phyloP scores from a whole-genome alignment of 495 filamentous ascomycete species.

The Penicillium taxi region DNA sequence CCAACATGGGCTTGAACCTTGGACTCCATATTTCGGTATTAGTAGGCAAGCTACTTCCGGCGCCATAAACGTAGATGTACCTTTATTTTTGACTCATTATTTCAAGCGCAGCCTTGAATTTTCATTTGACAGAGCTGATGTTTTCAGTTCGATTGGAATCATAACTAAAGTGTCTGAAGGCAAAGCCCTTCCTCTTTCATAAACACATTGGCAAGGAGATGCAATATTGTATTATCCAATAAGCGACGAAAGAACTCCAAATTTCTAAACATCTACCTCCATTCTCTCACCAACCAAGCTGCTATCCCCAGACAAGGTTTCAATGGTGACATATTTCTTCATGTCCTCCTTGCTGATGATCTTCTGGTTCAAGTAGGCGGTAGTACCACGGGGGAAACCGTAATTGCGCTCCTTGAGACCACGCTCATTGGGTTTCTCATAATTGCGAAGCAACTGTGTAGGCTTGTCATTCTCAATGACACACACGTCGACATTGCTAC shows the following conservation, averaged over 20 bases:
- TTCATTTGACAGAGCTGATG: too few relatives aligned
- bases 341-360: constrained; percentile 88
- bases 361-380: constrained; percentile 88
- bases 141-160: too few relatives aligned
- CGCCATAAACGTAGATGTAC: too few relatives aligned
- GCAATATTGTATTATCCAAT: constrained; percentile 14
- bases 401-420: constrained; percentile 90
- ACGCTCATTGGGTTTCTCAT: constrained; percentile 85
- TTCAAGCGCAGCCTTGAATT: too few relatives aligned
- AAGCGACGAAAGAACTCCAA: constrained; percentile 1
- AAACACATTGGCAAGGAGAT: constrained; percentile 6
- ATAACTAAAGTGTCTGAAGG: too few relatives aligned
- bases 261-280: constrained; percentile 74
- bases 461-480: constrained; percentile 86
- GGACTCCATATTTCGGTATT: too few relatives aligned
- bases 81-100: too few relatives aligned
- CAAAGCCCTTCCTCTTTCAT: constrained; percentile 7
- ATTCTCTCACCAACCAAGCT: constrained; percentile 73
- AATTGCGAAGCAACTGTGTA: constrained; percentile 82
- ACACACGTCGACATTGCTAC: constrained; percentile 94
- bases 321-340: constrained; percentile 87
- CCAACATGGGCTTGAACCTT: too few relatives aligned
- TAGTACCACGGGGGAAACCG: constrained; percentile 80
- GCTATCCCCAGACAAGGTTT: constrained; percentile 59
- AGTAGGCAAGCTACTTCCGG: too few relatives aligned